Evolutionary conservation across 2,329 filamentous ascomycete species (phyloP).

Genomic region (Stemphylium lycopersici): DNA sequence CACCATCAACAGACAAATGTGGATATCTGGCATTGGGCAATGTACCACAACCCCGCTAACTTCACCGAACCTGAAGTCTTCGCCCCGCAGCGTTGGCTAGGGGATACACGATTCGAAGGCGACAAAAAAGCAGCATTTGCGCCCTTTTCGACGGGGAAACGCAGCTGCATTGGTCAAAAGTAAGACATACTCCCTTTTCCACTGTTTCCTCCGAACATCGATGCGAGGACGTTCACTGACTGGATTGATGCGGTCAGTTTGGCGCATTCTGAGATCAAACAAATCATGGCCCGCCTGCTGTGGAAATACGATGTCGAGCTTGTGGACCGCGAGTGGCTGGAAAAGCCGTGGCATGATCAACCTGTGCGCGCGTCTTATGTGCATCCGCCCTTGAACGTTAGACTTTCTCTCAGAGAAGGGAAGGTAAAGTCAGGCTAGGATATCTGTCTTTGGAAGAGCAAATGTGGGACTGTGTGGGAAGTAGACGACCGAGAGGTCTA

Average conservation of each 20-base stretch:
- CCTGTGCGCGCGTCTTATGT: conserved; percentile 5
- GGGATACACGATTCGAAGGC: neutral
- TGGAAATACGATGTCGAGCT: conserved; percentile 6
- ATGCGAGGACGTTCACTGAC: too few relatives aligned
- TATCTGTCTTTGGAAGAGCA: neutral
- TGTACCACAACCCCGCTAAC: conserved; percentile 10
- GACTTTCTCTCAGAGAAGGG: neutral
- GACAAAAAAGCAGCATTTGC: conserved; percentile 1
- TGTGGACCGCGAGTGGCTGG: neutral
- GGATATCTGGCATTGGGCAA: conserved; percentile 9
- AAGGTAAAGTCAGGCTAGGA: neutral
- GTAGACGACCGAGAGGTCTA: neutral
- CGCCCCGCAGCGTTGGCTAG: neutral
- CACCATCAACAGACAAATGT: neutral
- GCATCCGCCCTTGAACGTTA: conserved; percentile 3
- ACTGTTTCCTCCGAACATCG: neutral
- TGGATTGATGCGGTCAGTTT: neutral
- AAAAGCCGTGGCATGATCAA: conserved; percentile 1
- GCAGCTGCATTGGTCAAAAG: neutral
- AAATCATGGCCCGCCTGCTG: conserved; percentile 1
- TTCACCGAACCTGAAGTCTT: conserved; percentile 3
- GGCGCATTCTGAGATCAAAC: conserved; percentile 7
- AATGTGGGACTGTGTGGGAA: neutral
- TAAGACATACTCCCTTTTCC: neutral
- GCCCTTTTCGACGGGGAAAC: conserved; percentile 5